phyloP scores from a whole-genome alignment of 345 rosid genomes.

The Moricandia arvensis region DNA sequence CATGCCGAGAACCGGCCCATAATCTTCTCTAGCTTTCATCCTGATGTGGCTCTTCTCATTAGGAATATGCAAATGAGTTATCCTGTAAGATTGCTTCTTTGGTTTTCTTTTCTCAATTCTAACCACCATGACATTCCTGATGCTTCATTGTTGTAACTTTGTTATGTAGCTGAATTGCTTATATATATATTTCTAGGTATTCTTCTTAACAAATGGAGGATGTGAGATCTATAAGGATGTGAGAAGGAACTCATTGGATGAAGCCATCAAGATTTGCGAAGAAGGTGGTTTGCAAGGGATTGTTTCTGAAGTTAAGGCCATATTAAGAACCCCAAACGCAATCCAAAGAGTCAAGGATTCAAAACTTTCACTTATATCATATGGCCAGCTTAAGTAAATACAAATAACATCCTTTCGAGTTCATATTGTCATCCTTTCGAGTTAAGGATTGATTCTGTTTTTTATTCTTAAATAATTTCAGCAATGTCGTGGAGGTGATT shows the following conservation, averaged over 20 bases:
- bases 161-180: neutral
- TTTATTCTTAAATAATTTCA: conserved; percentile 20
- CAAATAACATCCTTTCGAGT: neutral
- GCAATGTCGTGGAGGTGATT: conserved; percentile 59
- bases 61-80: conserved; percentile 47
- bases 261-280: conserved; percentile 56
- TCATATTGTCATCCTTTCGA: neutral
- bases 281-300: conserved; percentile 59
- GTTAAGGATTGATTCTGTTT: too few species aligned
- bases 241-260: conserved; percentile 64
- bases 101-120: conserved; percentile 16
- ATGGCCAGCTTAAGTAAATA: conserved; percentile 66
- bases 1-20: conserved; percentile 44
- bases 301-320: conserved; percentile 62
- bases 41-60: conserved; percentile 57
- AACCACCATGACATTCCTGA: neutral
- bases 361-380: conserved; percentile 55
- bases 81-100: conserved; percentile 45
- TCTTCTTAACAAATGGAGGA: conserved; percentile 69
- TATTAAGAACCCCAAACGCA: conserved; percentile 49
- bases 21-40: conserved; percentile 69
- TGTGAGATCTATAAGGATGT: conserved; percentile 46
- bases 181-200: conserved; percentile 43
- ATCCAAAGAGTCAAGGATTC: conserved; percentile 49
- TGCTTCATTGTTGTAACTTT: neutral